These are phyloP conservation scores for Physcomitrium patens DNA, from an alignment of 225 moss, liverwort and hornwort genomes.

Conservation along the genomic window DNA sequence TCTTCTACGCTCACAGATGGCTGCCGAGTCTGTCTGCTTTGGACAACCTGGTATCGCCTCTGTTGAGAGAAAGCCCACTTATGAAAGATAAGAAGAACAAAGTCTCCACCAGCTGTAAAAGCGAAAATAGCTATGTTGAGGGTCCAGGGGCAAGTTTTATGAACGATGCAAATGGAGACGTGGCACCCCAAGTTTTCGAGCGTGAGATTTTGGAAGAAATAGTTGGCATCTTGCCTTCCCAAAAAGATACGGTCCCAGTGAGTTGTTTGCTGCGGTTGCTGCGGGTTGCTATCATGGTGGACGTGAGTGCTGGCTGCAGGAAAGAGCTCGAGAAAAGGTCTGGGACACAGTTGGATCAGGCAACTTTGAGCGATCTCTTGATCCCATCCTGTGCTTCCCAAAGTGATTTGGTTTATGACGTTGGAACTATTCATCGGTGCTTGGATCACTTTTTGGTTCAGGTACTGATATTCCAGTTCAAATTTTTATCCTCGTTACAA, in stretches of 20 bases:
- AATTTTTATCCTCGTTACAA: too few relatives aligned
- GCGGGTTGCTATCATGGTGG: constrained; percentile 63
- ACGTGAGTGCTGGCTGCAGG: constrained; percentile 40
- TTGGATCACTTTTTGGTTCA: constrained; percentile 80
- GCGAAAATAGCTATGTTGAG: constrained; percentile 15
- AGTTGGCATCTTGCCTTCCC: constrained; percentile 57
- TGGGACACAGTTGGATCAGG: constrained; percentile 85
- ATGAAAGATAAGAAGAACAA: constrained; percentile 43
- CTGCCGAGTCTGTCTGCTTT: constrained; percentile 48
- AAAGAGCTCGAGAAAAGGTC: constrained; percentile 68
- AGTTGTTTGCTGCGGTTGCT: constrained; percentile 69
- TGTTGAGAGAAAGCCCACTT: constrained; percentile 21
- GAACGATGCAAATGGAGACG: constrained; percentile 31
- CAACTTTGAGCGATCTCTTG: constrained; percentile 67
- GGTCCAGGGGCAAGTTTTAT: constrained; percentile 1
- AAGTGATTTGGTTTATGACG: constrained; percentile 67
- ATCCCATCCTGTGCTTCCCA: constrained; percentile 65
- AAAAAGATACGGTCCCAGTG: constrained; percentile 67
- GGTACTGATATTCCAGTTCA: constrained; percentile 19
- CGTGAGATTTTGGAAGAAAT: constrained; percentile 65
- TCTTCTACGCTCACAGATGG: constrained; percentile 74
- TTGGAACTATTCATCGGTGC: constrained; percentile 78
- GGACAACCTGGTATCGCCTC: constrained; percentile 23
- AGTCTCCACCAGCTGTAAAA: constrained; percentile 24
- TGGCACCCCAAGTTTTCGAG: constrained; percentile 30